Evolutionary conservation across 2,329 filamentous ascomycete genomes (phyloP).

Genomic region (Xylaria sp.): DNA sequence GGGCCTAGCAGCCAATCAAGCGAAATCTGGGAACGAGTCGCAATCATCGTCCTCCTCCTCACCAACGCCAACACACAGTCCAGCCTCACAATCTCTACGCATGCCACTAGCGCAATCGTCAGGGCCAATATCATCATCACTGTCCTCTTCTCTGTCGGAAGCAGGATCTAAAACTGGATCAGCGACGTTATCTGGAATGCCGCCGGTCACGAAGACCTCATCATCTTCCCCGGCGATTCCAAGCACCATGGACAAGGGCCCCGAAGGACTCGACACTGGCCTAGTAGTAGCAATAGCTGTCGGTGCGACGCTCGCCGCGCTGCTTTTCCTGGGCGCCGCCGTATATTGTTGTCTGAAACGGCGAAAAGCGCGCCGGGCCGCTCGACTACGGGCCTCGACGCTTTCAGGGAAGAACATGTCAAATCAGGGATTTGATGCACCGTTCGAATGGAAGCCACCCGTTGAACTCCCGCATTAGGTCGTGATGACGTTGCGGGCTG

Average conservation of each 20-base stretch:
- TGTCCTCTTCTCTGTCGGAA: background rate
- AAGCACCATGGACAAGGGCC: background rate
- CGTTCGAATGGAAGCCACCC: slow-evolving; percentile 17
- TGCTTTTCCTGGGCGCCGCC: slow-evolving; percentile 1
- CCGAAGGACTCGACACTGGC: background rate
- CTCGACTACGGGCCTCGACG: background rate
- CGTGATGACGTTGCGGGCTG: background rate
- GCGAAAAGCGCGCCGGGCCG: background rate
- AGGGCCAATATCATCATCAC: background rate
- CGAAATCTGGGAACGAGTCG: background rate
- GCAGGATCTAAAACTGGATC: background rate
- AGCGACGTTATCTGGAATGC: background rate
- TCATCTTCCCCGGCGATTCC: background rate
- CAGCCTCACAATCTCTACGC: background rate
- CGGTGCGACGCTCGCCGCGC: slow-evolving; percentile 6
- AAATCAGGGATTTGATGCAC: background rate
- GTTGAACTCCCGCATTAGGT: slow-evolving; percentile 10
- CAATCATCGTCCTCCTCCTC: background rate
- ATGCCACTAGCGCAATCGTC: slow-evolving; percentile 2
- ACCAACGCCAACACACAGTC: background rate
- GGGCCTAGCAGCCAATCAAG: background rate
- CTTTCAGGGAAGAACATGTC: slow-evolving; percentile 1
- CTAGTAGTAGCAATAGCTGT: slow-evolving; percentile 4
- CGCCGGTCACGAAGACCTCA: background rate
- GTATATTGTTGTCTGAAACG: slow-evolving; percentile 15